Percentiles rank a stretch among this genome's conserved stretches.
phyloP scores from a whole-genome alignment of 495 filamentous ascomycete species.

The Tuber magnatum region DNA sequence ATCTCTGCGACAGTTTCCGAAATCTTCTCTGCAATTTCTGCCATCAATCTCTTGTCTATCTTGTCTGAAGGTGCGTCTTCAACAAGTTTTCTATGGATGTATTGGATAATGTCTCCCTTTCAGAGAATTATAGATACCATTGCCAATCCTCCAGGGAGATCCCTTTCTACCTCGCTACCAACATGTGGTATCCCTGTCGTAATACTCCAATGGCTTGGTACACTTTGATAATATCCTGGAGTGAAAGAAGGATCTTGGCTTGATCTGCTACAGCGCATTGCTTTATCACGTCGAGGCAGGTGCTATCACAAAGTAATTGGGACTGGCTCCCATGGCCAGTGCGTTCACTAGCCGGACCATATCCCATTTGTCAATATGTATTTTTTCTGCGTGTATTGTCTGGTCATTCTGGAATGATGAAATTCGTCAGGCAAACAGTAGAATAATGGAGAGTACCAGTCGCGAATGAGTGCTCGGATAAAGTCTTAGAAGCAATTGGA shows the following conservation, averaged over 20 bases:
- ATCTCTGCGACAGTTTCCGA: not conserved
- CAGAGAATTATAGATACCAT: not conserved
- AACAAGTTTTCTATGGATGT: not conserved
- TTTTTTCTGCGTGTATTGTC: no score
- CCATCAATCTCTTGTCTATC: not conserved
- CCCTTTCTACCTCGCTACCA: not conserved
- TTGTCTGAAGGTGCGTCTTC: not conserved
- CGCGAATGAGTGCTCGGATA: not conserved
- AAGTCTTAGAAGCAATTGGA: not conserved
- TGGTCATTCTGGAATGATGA: no score
- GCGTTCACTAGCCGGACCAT: no score
- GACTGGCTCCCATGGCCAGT: no score
- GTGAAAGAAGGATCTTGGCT: not conserved
- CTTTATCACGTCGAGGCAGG: not conserved
- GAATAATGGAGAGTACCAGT: no score
- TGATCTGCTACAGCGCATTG: not conserved
- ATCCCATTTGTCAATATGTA: no score
- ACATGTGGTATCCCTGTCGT: not conserved
- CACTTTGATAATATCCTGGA: not conserved
- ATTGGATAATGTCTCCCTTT: not conserved
- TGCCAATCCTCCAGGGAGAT: not conserved
- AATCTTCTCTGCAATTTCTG: not conserved
- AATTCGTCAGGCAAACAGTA: no score
- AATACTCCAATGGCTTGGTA: not conserved
- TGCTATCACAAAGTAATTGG: no score